Percentiles rank a stretch among this genome's conserved stretches.
phyloP scores from a whole-genome alignment of 75 land plant species.

The Sequoia sempervirens region DNA sequence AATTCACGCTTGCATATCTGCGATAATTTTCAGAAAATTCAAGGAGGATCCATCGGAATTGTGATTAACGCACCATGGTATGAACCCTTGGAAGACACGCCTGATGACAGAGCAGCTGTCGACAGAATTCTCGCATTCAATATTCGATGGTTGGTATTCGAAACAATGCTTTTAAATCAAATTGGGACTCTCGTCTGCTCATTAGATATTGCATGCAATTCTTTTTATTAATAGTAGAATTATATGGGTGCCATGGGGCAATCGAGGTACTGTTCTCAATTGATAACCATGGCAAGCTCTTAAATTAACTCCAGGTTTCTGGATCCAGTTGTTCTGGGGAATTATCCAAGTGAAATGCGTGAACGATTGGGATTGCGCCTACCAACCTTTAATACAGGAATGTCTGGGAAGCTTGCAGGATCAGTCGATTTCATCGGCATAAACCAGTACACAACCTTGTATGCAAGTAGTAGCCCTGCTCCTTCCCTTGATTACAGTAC shows the following conservation, averaged over 20 bases:
- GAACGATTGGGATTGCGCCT: conserved; percentile 20
- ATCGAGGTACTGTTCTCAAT: too few relatives aligned
- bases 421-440: conserved; percentile 61
- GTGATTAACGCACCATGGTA: conserved; percentile 30
- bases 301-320: conserved; percentile 25
- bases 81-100: conserved; percentile 45
- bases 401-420: conserved; percentile 1
- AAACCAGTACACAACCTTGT: conserved; percentile 60
- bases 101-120: conserved; percentile 39
- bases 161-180: background rate
- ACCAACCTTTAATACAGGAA: conserved; percentile 12
- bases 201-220: too few relatives aligned
- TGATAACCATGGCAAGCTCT: background rate
- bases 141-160: conserved; percentile 37
- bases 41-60: conserved; percentile 63
- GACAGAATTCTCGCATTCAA: conserved; percentile 40
- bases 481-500: conserved; percentile 6
- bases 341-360: conserved; percentile 43
- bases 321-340: conserved; percentile 42
- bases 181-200: background rate
- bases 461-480: conserved; percentile 9
- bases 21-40: conserved; percentile 27
- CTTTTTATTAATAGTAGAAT: too few relatives aligned
- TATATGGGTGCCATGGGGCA: background rate
- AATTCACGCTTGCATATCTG: background rate